phyloP scores from a whole-genome alignment of 129 eudicot genomes.

The Helichrysum umbraculigerum region DNA sequence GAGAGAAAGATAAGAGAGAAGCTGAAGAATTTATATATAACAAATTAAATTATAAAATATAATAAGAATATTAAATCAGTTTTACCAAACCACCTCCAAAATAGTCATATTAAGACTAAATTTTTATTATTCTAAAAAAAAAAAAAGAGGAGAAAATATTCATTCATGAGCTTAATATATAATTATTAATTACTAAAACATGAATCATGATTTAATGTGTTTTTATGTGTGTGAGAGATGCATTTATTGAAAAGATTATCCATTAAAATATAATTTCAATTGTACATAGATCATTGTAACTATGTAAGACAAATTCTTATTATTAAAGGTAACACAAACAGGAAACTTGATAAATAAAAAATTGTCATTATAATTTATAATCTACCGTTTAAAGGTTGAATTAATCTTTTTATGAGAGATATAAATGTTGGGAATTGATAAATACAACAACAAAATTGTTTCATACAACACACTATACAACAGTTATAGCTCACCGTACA shows the following conservation, averaged over 20 bases:
- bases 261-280: background rate
- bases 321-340: constrained; percentile 3
- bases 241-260: background rate
- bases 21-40: background rate
- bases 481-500: no score
- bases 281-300: background rate
- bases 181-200: no score
- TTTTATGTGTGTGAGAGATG: constrained; percentile 11
- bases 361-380: constrained; percentile 6
- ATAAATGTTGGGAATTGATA: no score
- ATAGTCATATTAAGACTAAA: no score
- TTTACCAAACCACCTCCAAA: no score
- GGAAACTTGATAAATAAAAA: background rate
- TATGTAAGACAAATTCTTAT: constrained; percentile 30
- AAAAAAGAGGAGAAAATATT: no score
- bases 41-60: no score
- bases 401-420: constrained; percentile 44
- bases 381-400: constrained; percentile 34
- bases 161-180: no score
- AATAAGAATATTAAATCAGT: background rate
- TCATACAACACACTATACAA: no score
- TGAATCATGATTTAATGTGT: background rate
- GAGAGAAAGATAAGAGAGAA: constrained; percentile 14
- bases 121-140: no score
- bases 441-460: no score